Base-by-base conservation (phyloP, 805 yeast genomes). In the Candida nitratophila region DNA sequence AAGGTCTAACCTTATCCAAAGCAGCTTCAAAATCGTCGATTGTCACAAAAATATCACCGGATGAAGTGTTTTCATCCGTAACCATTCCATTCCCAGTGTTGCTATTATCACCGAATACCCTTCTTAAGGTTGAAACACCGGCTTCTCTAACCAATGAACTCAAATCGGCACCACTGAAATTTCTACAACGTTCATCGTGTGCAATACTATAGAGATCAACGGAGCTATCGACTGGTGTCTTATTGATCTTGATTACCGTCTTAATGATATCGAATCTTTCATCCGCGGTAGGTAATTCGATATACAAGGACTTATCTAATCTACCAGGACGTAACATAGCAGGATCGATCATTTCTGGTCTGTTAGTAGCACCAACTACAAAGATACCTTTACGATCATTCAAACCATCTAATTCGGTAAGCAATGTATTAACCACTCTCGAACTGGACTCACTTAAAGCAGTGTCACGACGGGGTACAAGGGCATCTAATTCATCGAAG, bases 261-360 rank as follows among this genome's bases (percentile, higher is more conserved):
- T 73, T 74, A 59, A 91, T 70, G 47, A 91, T 93, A 50, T 90
- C 97, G 3, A 74, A 65, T 49, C 96, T 73, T 61, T 93, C 99
- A 3, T 68, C 71, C 1, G 79, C 76, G 7, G 78, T 76, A 3
- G 99, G 99, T 42, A 91, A 71, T 60, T 91, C 97, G 24, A 91
- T 91, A 63, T 83, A 91, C 38, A 91, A 68, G 2, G 96, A 87
- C 64, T 91, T 93, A 59, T 93, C 98, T 55, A 91, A 72, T 63
- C 99, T 78, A 6, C 98, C 99, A 0, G 98, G 98, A 60, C 99
- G 77, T 38, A 93, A 67, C 98, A 91, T 93, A 0, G 99, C 99
- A 3, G 96, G 89, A 64, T 91, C 99, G 51, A 91, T 93, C 87
- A 91, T 91, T 61, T 91, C 99, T 0, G 98, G 98, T 60, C 99